Evolutionary conservation across 495 filamentous ascomycete species (phyloP), one percentile per base, ranked within the genome.

Genomic region (Penicillium herquei): DNA sequence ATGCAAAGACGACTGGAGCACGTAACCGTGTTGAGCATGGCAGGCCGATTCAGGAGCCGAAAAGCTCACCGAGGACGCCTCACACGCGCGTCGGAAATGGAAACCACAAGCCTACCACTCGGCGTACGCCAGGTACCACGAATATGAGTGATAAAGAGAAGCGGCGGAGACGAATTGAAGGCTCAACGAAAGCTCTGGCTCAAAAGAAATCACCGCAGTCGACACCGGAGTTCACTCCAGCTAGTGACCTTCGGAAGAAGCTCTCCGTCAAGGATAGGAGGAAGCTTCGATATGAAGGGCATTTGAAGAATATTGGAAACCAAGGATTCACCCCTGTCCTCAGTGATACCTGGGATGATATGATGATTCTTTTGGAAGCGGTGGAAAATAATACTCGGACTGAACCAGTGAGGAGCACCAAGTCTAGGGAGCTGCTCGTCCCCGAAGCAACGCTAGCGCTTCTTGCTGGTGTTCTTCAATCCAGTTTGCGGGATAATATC

Each of bases 401-500:
- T 30, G 46, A 42, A 39, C 35, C 17, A 6, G 63, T 44, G 47
- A 58, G 51, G 21, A 47, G 40, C 8, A 6, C 45, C 11, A 64
- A 58, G 30, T 59, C 65, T 17, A 72, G 65, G 55, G 69, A 72
- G 45, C 39, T 77, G n/a, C 45, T 64, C 30, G 14, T 77, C 3
- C 66, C 70, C 9, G 76, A 78, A 41, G 76, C 75, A 49, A 75
- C 68, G 0, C 54, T 78, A 18, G 75, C 64, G 1, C 17, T 67
- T 16, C 50, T 78, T 30, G 57, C 65, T 17, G 76, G 76, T 3
- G 49, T 65, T 7, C 68, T 64, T 13, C 52, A 54, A 1, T 61
- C 57, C 35, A 53, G 55, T 8, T 39, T 61, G 40, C 51, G 60
- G 40, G 76, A 78, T 52, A 78, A 78, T 56, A 66, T 77, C 8